A percentile compares a stretch with the other conserved stretches of the same genome.
These are phyloP conservation scores for Tolypocladium paradoxum DNA, from an alignment of 2,329 filamentous ascomycete species.

Conservation along the genomic window DNA sequence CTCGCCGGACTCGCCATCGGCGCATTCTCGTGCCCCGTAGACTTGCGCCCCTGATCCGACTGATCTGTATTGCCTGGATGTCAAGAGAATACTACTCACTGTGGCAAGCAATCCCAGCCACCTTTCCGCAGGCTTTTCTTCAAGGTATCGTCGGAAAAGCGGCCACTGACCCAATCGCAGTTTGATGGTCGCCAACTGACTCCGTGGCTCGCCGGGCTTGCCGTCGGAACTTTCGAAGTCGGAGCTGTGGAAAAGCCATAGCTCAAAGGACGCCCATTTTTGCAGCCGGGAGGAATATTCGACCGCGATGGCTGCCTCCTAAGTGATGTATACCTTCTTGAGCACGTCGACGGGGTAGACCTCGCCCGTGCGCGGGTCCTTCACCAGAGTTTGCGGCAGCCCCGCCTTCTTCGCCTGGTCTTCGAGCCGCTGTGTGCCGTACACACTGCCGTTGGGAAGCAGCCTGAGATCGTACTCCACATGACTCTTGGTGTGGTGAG, in stretches of 20 bases:
- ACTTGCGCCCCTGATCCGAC: background rate
- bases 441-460: slow-evolving; percentile 78
- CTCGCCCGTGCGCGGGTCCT: slow-evolving; percentile 69
- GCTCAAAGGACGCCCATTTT: background rate
- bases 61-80: background rate
- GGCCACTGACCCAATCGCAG: background rate
- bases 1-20: background rate
- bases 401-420: slow-evolving; percentile 73
- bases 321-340: slow-evolving; percentile 89
- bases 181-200: background rate
- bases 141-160: background rate
- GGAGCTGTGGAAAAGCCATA: background rate
- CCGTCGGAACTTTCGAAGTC: background rate
- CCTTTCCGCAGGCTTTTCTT: too few species aligned
- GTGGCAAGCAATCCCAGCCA: too few species aligned
- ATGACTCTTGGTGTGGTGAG: slow-evolving; percentile 87
- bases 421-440: slow-evolving; percentile 63
- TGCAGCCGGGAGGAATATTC: background rate
- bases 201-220: background rate
- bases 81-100: background rate
- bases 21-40: background rate
- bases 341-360: slow-evolving; percentile 51
- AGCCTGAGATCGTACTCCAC: slow-evolving; percentile 82
- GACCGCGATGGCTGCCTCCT: slow-evolving; percentile 7
- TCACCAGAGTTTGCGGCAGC: slow-evolving; percentile 53